Evolutionary conservation across 306 rosid genomes (phyloP).

Genomic region (Vicia sativa): DNA sequence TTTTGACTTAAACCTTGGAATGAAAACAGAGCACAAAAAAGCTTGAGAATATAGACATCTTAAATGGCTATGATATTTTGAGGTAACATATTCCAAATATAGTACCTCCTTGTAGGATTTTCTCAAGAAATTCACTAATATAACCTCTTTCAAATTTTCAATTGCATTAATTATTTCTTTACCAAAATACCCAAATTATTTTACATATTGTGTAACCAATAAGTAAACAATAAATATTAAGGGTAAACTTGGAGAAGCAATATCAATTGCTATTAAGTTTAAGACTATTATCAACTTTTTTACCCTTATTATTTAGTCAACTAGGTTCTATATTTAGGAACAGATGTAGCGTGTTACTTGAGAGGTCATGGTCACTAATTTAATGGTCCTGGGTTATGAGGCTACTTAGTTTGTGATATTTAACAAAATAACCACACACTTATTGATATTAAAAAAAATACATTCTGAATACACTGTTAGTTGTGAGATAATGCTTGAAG

Average conservation of each 20-base stretch:
- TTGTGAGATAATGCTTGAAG: background rate
- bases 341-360: conserved; percentile 17
- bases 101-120: background rate
- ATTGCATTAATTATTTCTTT: background rate
- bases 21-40: conserved; percentile 26
- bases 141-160: background rate
- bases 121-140: background rate
- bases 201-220: background rate
- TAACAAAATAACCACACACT: conserved; percentile 18
- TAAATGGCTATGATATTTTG: conserved; percentile 13
- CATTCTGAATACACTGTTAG: conserved; percentile 20
- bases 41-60: conserved; percentile 30
- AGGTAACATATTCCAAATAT: conserved; percentile 16
- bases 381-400: background rate
- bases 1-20: conserved; percentile 28
- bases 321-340: background rate
- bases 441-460: background rate
- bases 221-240: background rate
- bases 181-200: background rate
- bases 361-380: background rate
- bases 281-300: background rate
- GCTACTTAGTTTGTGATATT: conserved; percentile 28
- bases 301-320: background rate
- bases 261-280: background rate
- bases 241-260: background rate